phyloP scores from a whole-genome alignment of 495 filamentous ascomycete species.

The Amorphotheca resinae region DNA sequence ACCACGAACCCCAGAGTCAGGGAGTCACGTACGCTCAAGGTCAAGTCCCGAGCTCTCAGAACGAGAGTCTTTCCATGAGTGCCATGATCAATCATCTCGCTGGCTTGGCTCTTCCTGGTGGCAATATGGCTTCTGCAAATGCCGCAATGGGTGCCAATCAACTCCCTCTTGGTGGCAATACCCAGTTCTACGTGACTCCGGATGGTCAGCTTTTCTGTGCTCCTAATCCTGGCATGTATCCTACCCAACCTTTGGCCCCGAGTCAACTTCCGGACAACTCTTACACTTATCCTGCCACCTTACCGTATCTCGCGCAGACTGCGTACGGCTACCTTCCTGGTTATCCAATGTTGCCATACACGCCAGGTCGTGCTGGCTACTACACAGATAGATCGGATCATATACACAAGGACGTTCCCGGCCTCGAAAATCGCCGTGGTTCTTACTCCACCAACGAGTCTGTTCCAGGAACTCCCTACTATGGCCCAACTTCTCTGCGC shows the following conservation, averaged over 20 bases:
- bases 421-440: constrained; percentile 46
- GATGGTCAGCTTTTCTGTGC: constrained; percentile 28
- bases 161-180: constrained; percentile 13
- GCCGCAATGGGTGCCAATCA: constrained; percentile 17
- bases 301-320: constrained; percentile 22
- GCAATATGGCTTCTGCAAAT: constrained; percentile 21
- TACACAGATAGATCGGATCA: constrained; percentile 24
- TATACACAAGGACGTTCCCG: constrained; percentile 38
- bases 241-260: constrained; percentile 13
- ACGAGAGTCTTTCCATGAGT: constrained; percentile 11
- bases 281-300: constrained; percentile 14
- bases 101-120: constrained; percentile 25
- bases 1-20: constrained; percentile 14
- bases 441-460: constrained; percentile 62
- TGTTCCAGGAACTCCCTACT: constrained; percentile 47
- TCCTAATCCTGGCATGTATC: constrained; percentile 18
- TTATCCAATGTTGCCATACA: constrained; percentile 33
- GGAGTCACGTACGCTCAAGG: constrained; percentile 7
- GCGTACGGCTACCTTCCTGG: constrained; percentile 27
- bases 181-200: constrained; percentile 24
- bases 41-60: constrained; percentile 1
- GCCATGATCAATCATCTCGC: constrained; percentile 29
- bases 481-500: constrained; percentile 40
- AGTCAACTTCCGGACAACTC: constrained; percentile 14
- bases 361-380: constrained; percentile 28